phyloP scores from a whole-genome alignment of 2,329 filamentous ascomycete genomes.

The Ophiobolus disseminans region DNA sequence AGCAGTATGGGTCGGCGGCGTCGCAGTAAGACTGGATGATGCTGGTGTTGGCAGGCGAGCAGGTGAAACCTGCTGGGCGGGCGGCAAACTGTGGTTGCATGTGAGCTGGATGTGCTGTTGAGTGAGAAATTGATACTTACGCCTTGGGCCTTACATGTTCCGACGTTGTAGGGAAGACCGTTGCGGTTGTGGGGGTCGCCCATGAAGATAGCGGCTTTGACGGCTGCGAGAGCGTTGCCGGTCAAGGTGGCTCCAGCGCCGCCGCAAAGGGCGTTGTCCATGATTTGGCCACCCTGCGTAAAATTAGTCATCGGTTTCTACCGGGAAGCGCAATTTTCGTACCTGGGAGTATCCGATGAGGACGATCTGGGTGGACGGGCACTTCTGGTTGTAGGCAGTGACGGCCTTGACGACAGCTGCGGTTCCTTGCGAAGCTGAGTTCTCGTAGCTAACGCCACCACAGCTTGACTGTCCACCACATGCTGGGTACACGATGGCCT shows the following conservation, averaged over 20 bases:
- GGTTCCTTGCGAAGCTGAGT: slow-evolving; percentile 65
- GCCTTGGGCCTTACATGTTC: slow-evolving; percentile 65
- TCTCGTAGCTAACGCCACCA: slow-evolving; percentile 66
- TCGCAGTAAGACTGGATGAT: slow-evolving; percentile 73
- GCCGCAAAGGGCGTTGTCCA: slow-evolving; percentile 68
- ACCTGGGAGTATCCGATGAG: slow-evolving; percentile 70
- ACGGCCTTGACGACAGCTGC: slow-evolving; percentile 66
- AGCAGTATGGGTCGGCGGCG: slow-evolving; percentile 69
- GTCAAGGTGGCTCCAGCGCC: slow-evolving; percentile 58
- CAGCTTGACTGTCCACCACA: slow-evolving; percentile 67
- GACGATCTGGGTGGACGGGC: slow-evolving; percentile 65
- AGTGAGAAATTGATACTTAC: slow-evolving; percentile 53
- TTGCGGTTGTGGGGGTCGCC: slow-evolving; percentile 66
- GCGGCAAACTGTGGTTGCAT: slow-evolving; percentile 62
- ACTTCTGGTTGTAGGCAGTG: slow-evolving; percentile 63
- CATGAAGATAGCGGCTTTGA: slow-evolving; percentile 71
- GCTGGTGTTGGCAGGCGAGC: slow-evolving; percentile 57
- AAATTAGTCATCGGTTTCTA: slow-evolving; percentile 9
- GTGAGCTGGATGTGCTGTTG: slow-evolving; percentile 3
- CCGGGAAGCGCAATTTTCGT: not conserved
- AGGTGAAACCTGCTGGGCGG: slow-evolving; percentile 64
- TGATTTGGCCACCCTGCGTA: slow-evolving; percentile 66
- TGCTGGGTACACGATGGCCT: slow-evolving; percentile 60
- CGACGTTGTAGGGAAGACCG: slow-evolving; percentile 66
- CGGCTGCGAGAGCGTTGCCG: slow-evolving; percentile 59